Evolutionary conservation across 495 filamentous ascomycete species (phyloP).

Genomic region (Pseudoneurospora amorphoporcata): DNA sequence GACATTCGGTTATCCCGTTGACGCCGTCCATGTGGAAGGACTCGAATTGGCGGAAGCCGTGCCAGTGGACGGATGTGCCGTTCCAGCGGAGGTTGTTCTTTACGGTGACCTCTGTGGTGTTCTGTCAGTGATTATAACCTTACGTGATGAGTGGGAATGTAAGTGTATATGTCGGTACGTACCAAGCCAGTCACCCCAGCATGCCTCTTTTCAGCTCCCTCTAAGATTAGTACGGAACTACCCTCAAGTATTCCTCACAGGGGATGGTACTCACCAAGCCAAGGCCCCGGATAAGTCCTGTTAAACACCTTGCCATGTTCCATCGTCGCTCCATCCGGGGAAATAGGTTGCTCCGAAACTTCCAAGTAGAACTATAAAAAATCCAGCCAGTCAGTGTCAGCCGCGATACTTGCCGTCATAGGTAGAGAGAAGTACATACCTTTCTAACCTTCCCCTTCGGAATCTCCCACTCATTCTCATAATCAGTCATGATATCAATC

Average conservation of each 20-base stretch:
- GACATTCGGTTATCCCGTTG: conserved; percentile 34
- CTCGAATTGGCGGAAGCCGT: conserved; percentile 19
- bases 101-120: not conserved
- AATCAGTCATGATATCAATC: conserved; percentile 8
- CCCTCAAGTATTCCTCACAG: not conserved
- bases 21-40: conserved; percentile 36
- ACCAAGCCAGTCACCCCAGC: conserved; percentile 6
- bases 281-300: conserved; percentile 4
- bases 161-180: not conserved
- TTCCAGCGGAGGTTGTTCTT: conserved; percentile 6
- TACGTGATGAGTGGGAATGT: not conserved
- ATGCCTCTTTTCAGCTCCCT: not conserved
- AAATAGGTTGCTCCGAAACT: conserved; percentile 7
- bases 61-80: conserved; percentile 19
- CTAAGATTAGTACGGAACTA: not conserved
- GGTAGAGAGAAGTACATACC: not conserved
- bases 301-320: conserved; percentile 11
- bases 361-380: conserved; percentile 3
- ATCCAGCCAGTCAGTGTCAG: not conserved
- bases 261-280: conserved; percentile 2
- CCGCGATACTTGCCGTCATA: not conserved
- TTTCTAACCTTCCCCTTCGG: not conserved
- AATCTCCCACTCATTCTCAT: conserved; percentile 2
- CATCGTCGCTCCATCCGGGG: conserved; percentile 8
- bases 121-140: not conserved